phyloP scores from a whole-genome alignment of 495 filamentous ascomycete species.

The Mycothermus thermophilus region DNA sequence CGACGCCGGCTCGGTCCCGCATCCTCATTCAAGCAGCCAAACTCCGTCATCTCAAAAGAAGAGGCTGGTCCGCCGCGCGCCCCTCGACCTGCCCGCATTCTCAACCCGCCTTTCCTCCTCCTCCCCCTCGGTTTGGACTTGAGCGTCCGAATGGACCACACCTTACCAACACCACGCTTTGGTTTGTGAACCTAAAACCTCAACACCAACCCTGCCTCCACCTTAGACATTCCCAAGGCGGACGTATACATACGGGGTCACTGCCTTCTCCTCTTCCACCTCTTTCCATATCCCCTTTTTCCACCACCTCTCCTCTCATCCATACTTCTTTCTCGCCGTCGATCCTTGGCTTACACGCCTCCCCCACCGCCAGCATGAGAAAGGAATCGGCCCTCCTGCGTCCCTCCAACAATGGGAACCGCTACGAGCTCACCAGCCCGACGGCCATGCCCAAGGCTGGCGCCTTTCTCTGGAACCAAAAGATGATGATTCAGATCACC shows the following conservation, averaged over 20 bases:
- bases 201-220: no score
- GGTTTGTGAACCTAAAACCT: no score
- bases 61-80: no score
- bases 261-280: background rate
- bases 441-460: slow-evolving; percentile 42
- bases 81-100: no score
- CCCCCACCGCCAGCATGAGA: slow-evolving; percentile 10
- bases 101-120: no score
- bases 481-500: slow-evolving; percentile 46
- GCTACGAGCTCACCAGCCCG: slow-evolving; percentile 41
- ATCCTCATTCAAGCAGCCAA: background rate
- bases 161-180: no score
- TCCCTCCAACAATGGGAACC: slow-evolving; percentile 36
- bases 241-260: background rate
- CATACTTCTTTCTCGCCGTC: background rate
- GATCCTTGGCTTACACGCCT: no score
- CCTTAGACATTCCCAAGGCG: no score
- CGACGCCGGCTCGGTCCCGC: background rate
- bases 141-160: no score
- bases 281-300: background rate
- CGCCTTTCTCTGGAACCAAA: slow-evolving; percentile 46
- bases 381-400: slow-evolving; percentile 23
- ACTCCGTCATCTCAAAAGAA: no score
- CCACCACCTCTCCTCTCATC: background rate
- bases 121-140: no score